Conservation (phyloP, 2,329 filamentous ascomycete genomes). For the Beauveria australis region DNA sequence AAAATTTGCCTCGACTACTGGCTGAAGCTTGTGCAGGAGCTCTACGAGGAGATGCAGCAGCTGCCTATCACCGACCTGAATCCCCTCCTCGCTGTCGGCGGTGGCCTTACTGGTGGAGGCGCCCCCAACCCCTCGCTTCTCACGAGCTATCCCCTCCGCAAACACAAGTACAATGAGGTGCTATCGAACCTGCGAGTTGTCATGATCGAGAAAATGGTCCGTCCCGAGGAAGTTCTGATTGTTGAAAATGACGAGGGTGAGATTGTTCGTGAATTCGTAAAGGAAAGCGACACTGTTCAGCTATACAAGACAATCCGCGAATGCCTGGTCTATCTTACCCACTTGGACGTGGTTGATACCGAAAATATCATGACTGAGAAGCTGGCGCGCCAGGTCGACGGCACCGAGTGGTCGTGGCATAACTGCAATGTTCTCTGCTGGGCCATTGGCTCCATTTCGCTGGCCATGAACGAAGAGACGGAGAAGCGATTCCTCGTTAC, state of each 20-base stretch:
- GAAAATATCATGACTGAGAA: slow-evolving; percentile 99
- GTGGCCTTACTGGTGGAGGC: slow-evolving; percentile 66
- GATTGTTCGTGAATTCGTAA: slow-evolving; percentile 97
- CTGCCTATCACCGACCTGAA: slow-evolving; percentile 90
- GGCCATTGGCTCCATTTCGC: slow-evolving; percentile 97
- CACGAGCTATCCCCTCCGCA: slow-evolving; percentile 84
- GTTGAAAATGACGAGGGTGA: slow-evolving; percentile 99
- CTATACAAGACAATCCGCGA: slow-evolving; percentile 98
- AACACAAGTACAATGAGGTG: slow-evolving; percentile 96
- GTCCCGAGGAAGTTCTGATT: slow-evolving; percentile 93
- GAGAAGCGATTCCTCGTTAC: slow-evolving; percentile 98
- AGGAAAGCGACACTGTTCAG: slow-evolving; percentile 98
- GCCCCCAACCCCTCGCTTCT: slow-evolving; percentile 79
- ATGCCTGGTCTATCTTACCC: slow-evolving; percentile 92
- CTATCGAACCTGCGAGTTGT: slow-evolving; percentile 89
- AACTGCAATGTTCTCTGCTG: slow-evolving; percentile 99
- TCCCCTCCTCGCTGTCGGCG: slow-evolving; percentile 71
- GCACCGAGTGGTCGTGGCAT: slow-evolving; percentile 95
- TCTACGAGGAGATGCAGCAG: slow-evolving; percentile 98
- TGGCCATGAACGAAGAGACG: slow-evolving; percentile 98
- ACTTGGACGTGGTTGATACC: slow-evolving; percentile 93
- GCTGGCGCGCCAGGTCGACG: slow-evolving; percentile 88
- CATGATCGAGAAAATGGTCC: slow-evolving; percentile 99
- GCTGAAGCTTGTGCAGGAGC: slow-evolving; percentile 94
- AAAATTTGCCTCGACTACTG: slow-evolving; percentile 99